Evolutionary conservation across 306 rosid genomes (phyloP).

Genomic region (Luffa aegyptiaca): DNA sequence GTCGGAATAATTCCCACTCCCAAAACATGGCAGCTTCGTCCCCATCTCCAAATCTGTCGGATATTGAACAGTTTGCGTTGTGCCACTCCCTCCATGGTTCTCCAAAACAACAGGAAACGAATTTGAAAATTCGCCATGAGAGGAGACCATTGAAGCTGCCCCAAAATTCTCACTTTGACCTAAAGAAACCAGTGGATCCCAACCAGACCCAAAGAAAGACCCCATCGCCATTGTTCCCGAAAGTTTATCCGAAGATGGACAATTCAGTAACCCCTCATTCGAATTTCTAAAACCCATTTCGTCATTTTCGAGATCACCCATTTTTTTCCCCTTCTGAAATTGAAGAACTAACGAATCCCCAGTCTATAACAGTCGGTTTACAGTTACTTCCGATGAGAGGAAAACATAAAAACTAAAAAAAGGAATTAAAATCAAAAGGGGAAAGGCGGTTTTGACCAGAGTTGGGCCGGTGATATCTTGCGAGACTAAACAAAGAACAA

Average conservation of each 20-base stretch:
- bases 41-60: constrained; percentile 59
- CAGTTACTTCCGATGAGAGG: constrained; percentile 21
- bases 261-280: constrained; percentile 33
- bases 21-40: constrained; percentile 56
- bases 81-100: neutral
- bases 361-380: neutral
- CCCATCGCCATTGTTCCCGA: constrained; percentile 44
- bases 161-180: constrained; percentile 6
- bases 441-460: constrained; percentile 68
- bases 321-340: constrained; percentile 24
- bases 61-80: constrained; percentile 27
- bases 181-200: constrained; percentile 70
- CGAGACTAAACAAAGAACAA: constrained; percentile 85
- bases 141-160: constrained; percentile 9
- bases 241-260: constrained; percentile 36
- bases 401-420: neutral
- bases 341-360: constrained; percentile 22
- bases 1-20: constrained; percentile 68
- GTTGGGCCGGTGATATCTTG: constrained; percentile 56
- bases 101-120: neutral
- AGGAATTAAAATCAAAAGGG: constrained; percentile 30
- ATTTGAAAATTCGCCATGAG: constrained; percentile 8
- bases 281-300: constrained; percentile 62
- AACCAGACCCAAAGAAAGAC: constrained; percentile 57
- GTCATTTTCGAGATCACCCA: constrained; percentile 62